Conservation (phyloP, 1,284 basidiomycete species). For the Pseudozyma flocculosa region DNA sequence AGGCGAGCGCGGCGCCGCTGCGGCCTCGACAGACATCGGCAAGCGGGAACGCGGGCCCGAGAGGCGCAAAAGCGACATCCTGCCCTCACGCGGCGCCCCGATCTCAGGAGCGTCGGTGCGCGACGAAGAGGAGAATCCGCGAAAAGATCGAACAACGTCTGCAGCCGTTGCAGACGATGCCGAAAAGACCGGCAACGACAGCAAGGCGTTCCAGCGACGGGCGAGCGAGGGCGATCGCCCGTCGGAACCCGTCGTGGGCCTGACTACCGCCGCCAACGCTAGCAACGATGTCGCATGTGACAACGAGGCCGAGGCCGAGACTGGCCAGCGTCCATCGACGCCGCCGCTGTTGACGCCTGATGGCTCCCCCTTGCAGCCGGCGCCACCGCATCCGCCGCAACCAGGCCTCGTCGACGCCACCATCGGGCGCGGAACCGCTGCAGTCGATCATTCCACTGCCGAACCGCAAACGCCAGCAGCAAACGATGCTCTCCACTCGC, state of each 20-base stretch:
- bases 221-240: slow-evolving; percentile 1
- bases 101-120: too few relatives aligned
- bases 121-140: neutral
- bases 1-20: slow-evolving; percentile 1
- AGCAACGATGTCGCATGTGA: neutral
- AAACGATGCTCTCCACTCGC: neutral
- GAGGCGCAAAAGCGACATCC: slow-evolving; percentile 1
- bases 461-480: neutral
- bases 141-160: too few relatives aligned
- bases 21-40: neutral
- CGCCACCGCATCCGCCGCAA: neutral
- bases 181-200: too few relatives aligned
- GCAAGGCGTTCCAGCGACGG: neutral
- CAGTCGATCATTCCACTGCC: too few relatives aligned
- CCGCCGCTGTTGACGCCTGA: slow-evolving; percentile 3
- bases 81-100: too few relatives aligned
- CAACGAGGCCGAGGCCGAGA: neutral
- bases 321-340: neutral
- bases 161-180: too few relatives aligned
- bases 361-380: neutral
- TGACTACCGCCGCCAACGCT: neutral
- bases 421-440: too few relatives aligned
- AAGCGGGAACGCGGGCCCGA: neutral
- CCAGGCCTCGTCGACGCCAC: neutral
- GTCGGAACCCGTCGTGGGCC: neutral